phyloP scores from a whole-genome alignment of 345 rosid species.

The Nephelium lappaceum region DNA sequence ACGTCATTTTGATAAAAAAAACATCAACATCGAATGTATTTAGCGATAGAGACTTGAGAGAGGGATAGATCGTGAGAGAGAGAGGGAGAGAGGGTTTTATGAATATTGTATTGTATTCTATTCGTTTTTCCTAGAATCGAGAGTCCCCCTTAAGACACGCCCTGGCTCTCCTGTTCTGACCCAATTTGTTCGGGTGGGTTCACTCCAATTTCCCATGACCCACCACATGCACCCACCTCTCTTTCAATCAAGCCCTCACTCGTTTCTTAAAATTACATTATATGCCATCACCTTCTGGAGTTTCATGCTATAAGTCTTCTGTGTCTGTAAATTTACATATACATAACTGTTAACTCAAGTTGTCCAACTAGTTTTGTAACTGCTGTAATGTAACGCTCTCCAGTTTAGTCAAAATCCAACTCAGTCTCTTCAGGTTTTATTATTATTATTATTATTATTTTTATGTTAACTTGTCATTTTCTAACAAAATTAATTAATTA shows the following conservation, averaged over 20 bases:
- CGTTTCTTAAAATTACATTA: neutral
- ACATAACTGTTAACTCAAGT: neutral
- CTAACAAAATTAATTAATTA: slow-evolving; percentile 25
- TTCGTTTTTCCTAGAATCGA: slow-evolving; percentile 29
- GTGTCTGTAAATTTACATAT: neutral
- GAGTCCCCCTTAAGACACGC: slow-evolving; percentile 62
- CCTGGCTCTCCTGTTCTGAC: slow-evolving; percentile 43
- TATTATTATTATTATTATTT: no score
- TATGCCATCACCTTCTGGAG: neutral
- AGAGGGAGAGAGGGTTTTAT: neutral
- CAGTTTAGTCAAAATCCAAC: neutral
- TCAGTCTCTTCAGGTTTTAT: neutral
- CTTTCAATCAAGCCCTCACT: neutral
- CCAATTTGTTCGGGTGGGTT: slow-evolving; percentile 38
- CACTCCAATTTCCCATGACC: slow-evolving; percentile 44
- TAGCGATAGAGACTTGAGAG: neutral
- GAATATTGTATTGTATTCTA: neutral
- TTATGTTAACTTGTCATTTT: slow-evolving; percentile 21
- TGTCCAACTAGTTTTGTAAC: neutral
- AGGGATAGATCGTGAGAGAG: neutral
- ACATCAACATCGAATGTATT: slow-evolving; percentile 13
- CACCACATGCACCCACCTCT: slow-evolving; percentile 33
- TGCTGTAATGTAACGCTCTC: slow-evolving; percentile 1
- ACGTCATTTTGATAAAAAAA: neutral
- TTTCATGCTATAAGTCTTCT: neutral